phyloP scores from a whole-genome alignment of 371 early-diverging fungal species.

The Fennellomyces sp. region DNA sequence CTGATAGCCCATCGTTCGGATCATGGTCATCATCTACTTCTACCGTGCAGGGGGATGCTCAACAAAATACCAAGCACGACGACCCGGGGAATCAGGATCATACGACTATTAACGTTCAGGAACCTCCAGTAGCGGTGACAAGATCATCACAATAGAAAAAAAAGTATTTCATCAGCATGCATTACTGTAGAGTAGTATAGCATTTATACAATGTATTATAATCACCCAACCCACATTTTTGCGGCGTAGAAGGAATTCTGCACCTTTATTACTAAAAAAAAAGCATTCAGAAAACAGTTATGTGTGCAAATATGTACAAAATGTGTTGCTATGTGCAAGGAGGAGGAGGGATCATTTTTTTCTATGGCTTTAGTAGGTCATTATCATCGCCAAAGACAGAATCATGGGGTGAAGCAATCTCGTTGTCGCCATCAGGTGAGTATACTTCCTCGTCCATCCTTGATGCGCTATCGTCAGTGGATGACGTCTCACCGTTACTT shows the following conservation, averaged over 20 bases:
- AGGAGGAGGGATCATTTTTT: neutral
- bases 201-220: neutral
- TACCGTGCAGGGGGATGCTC: neutral
- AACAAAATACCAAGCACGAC: neutral
- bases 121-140: neutral
- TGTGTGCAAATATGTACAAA: neutral
- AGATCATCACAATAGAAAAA: neutral
- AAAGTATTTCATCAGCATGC: neutral
- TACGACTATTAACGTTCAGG: neutral
- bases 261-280: neutral
- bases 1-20: neutral
- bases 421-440: conserved; percentile 66
- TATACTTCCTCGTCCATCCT: conserved; percentile 18
- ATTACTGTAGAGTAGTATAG: neutral
- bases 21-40: conserved; percentile 3
- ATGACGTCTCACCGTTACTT: conserved; percentile 12
- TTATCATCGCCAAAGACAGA: conserved; percentile 18
- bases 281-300: neutral
- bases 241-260: neutral
- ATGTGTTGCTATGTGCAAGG: neutral
- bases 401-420: conserved; percentile 50
- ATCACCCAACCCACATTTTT: neutral
- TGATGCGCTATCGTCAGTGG: conserved; percentile 8
- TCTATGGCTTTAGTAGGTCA: neutral
- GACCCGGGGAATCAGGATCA: neutral